Evolutionary conservation across 2,329 filamentous ascomycete genomes (phyloP), one percentile per base, ranked within the genome.

Genomic region (Chrysoporthe deuterocubensis): DNA sequence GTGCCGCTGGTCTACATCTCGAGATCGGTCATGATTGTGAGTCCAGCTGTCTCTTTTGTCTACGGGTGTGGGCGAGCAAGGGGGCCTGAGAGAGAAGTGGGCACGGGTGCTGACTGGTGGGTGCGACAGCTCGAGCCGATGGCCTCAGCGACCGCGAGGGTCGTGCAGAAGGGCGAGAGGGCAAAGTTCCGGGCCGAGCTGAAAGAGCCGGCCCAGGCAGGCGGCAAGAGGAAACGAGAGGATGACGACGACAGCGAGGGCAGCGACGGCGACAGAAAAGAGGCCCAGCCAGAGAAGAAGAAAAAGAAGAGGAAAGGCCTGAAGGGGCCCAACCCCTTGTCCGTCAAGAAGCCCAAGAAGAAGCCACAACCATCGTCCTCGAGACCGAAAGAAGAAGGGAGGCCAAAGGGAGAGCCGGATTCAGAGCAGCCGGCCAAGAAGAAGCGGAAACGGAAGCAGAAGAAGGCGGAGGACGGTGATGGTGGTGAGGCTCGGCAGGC

Each of bases 1-100:
- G 90, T 93, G 61, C 92, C 92, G 26, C 77, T 95, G 70, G 87
- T 96, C 59, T 95, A 95, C 76, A 91, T 95, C 72, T 89, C 89
- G 71, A 84, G 91, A 66, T 92, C 90, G 70, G 92, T 96, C 65
- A 92, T 95, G 87, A 89, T 91, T 66, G 84, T 92, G 82, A 68
- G 68, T 68, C 16, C 40, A n/a, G 4, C 26, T n/a, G 18, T 58
- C 16, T 7, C 9, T 37, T 18, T 0, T 40, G 14, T 34, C 13
- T 42, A 37, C 13, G 9, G 4, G 2, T 6, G 8, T 8, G 4
- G 18, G 6, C n/a, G 6, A n/a, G 18, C 44, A n/a, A 46, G 7
- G 18, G 7, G 26, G 9, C 4, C 13, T 13, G 1, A 26, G n/a
- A 26, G 2, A 56, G 4, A 16, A 1, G 21, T 11, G 14, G 77